Evolutionary conservation across 257 asterid species (phyloP).

Genomic region (Avicennia marina): DNA sequence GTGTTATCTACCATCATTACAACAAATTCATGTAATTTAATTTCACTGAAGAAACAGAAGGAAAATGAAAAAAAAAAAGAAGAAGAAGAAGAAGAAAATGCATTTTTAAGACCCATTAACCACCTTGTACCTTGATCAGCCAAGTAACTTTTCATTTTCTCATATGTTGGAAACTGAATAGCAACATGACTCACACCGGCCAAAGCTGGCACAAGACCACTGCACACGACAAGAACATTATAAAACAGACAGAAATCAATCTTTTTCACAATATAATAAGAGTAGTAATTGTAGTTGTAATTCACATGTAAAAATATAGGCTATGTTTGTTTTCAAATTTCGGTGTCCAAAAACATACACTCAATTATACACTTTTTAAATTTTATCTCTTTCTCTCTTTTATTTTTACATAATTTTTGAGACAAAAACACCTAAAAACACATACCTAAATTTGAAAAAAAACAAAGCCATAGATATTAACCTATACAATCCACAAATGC

Average conservation of each 20-base stretch:
- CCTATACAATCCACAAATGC: constrained; percentile 92
- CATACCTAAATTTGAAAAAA: too few relatives aligned
- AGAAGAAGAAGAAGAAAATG: not conserved
- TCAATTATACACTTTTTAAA: too few relatives aligned
- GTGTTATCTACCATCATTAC: constrained; percentile 51
- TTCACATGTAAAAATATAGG: too few relatives aligned
- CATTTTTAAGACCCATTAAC: too few relatives aligned
- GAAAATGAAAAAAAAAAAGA: constrained; percentile 4
- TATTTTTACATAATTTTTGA: constrained; percentile 7
- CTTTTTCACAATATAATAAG: not conserved
- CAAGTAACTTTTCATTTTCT: constrained; percentile 71
- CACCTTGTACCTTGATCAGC: constrained; percentile 55
- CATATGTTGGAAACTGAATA: constrained; percentile 88
- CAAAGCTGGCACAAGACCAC: constrained; percentile 97
- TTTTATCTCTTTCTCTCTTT: not conserved
- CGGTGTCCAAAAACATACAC: too few relatives aligned
- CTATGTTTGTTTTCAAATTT: too few relatives aligned
- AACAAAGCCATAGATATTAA: constrained; percentile 27
- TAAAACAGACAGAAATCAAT: constrained; percentile 8
- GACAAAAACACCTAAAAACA: too few relatives aligned
- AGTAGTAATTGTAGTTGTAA: too few relatives aligned
- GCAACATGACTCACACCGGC: constrained; percentile 95
- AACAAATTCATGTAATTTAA: constrained; percentile 18
- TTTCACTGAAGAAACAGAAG: constrained; percentile 9
- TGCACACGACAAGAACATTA: constrained; percentile 33